These are phyloP conservation scores for Naganishia albida DNA, from an alignment of 1,284 basidiomycete species.

Conservation along the genomic window DNA sequence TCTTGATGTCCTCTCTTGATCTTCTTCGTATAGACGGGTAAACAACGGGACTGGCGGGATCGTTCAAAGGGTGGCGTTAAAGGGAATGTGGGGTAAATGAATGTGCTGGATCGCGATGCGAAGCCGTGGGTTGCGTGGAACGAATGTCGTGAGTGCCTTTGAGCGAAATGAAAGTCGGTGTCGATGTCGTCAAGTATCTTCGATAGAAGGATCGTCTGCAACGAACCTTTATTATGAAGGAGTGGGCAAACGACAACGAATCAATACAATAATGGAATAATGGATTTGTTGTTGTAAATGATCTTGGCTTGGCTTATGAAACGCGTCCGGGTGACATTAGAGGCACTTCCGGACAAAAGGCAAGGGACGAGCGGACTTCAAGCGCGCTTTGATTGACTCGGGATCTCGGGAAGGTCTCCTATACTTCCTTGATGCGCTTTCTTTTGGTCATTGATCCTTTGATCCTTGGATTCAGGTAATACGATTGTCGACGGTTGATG, in stretches of 20 bases:
- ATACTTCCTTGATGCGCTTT: constrained; percentile 3
- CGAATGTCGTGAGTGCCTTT: constrained; percentile 8
- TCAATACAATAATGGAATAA: no score
- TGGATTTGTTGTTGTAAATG: not conserved
- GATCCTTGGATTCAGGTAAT: no score
- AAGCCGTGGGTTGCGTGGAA: constrained; percentile 1
- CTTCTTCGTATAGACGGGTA: not conserved
- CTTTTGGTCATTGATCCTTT: not conserved
- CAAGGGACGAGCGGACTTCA: not conserved
- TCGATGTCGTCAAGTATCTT: not conserved
- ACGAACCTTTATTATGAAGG: not conserved
- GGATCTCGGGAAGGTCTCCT: not conserved
- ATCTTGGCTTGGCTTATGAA: constrained; percentile 10
- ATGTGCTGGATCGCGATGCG: constrained; percentile 1
- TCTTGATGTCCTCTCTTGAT: not conserved
- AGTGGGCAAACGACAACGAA: no score
- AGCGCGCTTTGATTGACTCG: constrained; percentile 9
- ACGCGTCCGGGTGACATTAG: not conserved
- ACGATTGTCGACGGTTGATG: no score
- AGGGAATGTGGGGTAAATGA: constrained; percentile 25
- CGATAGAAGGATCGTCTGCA: not conserved
- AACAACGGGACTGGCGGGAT: not conserved
- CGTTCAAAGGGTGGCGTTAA: constrained; percentile 5
- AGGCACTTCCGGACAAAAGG: constrained; percentile 11
- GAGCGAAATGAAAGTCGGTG: constrained; percentile 8